phyloP scores from a whole-genome alignment of 805 yeast genomes.

The Scheffersomyces coipomensis region DNA sequence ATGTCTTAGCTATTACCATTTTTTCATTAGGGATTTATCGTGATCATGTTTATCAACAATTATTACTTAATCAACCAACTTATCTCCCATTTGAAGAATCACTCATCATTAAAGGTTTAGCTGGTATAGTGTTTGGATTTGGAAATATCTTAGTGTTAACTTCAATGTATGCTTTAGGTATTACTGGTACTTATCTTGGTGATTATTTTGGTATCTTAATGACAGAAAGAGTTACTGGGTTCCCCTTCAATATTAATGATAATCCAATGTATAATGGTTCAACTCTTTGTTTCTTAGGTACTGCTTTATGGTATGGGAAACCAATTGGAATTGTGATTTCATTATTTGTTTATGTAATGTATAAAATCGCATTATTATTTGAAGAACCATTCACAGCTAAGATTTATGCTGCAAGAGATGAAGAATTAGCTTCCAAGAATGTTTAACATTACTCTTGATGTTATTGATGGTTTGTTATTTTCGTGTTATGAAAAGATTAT shows the following conservation, averaged over 20 bases:
- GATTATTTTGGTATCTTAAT: constrained; percentile 96
- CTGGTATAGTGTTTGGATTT: constrained; percentile 51
- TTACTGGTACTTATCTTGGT: constrained; percentile 95
- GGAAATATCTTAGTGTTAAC: constrained; percentile 81
- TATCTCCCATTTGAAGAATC: constrained; percentile 50
- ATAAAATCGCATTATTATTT: constrained; percentile 75
- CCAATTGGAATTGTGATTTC: constrained; percentile 84
- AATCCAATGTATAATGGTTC: constrained; percentile 99
- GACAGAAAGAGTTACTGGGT: constrained; percentile 83
- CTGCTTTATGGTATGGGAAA: constrained; percentile 83
- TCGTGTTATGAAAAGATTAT: too few species aligned
- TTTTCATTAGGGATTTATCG: constrained; percentile 82
- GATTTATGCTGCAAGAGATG: constrained; percentile 77
- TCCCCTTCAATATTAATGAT: constrained; percentile 88
- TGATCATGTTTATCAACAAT: constrained; percentile 71
- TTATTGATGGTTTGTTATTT: too few species aligned
- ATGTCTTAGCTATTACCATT: constrained; percentile 76
- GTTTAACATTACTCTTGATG: neutral
- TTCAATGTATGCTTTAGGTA: constrained; percentile 90
- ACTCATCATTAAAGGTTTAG: constrained; percentile 43
- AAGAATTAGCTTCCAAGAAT: constrained; percentile 5
- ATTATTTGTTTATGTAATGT: constrained; percentile 74
- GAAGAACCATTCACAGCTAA: constrained; percentile 96
- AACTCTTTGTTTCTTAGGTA: constrained; percentile 83
- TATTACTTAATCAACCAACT: constrained; percentile 70